Conservation (phyloP, 352 stramenopile genomes). For the Elongisporangium anandrum region DNA sequence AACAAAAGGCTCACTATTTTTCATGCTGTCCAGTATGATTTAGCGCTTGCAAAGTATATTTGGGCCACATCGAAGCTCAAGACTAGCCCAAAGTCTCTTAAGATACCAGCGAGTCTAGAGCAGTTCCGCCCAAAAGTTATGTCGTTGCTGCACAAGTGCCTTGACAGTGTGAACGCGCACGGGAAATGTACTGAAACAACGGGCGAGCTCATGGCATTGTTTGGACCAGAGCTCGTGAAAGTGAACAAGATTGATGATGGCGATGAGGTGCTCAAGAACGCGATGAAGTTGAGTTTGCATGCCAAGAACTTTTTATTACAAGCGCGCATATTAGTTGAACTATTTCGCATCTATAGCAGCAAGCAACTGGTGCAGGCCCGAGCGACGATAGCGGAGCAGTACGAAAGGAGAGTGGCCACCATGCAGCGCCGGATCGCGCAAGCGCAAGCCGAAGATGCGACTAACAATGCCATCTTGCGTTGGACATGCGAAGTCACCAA, state of each 20-base stretch:
- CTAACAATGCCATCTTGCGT: slow-evolving; percentile 30
- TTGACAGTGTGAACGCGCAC: slow-evolving; percentile 31
- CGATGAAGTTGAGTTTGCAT: slow-evolving; percentile 41
- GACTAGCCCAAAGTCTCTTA: slow-evolving; percentile 7
- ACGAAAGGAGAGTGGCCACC: slow-evolving; percentile 58
- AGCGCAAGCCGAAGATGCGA: slow-evolving; percentile 34
- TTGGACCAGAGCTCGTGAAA: slow-evolving; percentile 48
- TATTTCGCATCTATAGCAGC: slow-evolving; percentile 46
- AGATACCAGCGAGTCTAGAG: slow-evolving; percentile 32
- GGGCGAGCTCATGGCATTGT: slow-evolving; percentile 66
- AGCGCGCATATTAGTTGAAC: slow-evolving; percentile 43
- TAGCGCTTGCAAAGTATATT: slow-evolving; percentile 67
- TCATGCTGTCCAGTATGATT: slow-evolving; percentile 42
- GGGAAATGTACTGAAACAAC: slow-evolving; percentile 41
- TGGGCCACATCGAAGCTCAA: slow-evolving; percentile 48
- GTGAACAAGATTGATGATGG: slow-evolving; percentile 33
- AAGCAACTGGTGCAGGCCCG: slow-evolving; percentile 35
- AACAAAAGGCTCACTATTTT: not conserved
- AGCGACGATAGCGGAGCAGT: slow-evolving; percentile 45
- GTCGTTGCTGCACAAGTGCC: slow-evolving; percentile 36
- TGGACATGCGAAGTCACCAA: slow-evolving; percentile 28
- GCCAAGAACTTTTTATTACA: slow-evolving; percentile 77
- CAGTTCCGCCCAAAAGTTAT: slow-evolving; percentile 35
- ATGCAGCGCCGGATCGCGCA: slow-evolving; percentile 41
- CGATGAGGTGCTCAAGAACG: slow-evolving; percentile 59